Conservation (phyloP, 75 land plant genomes). For the Pinus tabuliformis region DNA sequence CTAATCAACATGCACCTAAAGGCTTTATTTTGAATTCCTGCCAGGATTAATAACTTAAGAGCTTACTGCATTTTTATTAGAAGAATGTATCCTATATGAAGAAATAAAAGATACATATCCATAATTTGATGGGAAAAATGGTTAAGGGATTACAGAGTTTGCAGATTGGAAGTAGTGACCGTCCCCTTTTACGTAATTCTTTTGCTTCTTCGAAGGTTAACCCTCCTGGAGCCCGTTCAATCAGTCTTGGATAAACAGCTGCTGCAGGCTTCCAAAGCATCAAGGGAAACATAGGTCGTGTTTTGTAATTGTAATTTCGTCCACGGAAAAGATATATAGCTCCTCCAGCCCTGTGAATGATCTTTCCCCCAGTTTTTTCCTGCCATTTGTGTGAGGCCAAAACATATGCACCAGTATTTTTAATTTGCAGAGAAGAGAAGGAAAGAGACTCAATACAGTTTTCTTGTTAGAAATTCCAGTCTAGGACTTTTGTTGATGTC, state of each 20-base stretch:
- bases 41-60: too few relatives aligned
- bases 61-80: not conserved
- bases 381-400: slow-evolving; percentile 15
- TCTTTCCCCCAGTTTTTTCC: slow-evolving; percentile 84
- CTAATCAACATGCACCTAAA: not conserved
- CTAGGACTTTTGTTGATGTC: not conserved
- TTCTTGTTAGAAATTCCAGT: not conserved
- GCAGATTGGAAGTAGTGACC: slow-evolving; percentile 54
- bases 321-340: slow-evolving; percentile 75
- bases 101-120: slow-evolving; percentile 87
- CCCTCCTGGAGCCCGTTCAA: slow-evolving; percentile 72
- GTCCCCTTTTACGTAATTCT: slow-evolving; percentile 50
- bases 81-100: slow-evolving; percentile 12
- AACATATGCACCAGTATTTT: not conserved
- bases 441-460: not conserved
- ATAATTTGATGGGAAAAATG: slow-evolving; percentile 18
- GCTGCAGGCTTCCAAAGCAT: slow-evolving; percentile 90
- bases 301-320: slow-evolving; percentile 56
- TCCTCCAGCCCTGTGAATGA: slow-evolving; percentile 72
- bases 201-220: slow-evolving; percentile 60
- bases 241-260: slow-evolving; percentile 78
- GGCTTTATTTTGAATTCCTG: not conserved
- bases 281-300: slow-evolving; percentile 57
- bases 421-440: not conserved
- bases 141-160: slow-evolving; percentile 47